phyloP scores from a whole-genome alignment of 306 rosid species.

The Quercus suber region DNA sequence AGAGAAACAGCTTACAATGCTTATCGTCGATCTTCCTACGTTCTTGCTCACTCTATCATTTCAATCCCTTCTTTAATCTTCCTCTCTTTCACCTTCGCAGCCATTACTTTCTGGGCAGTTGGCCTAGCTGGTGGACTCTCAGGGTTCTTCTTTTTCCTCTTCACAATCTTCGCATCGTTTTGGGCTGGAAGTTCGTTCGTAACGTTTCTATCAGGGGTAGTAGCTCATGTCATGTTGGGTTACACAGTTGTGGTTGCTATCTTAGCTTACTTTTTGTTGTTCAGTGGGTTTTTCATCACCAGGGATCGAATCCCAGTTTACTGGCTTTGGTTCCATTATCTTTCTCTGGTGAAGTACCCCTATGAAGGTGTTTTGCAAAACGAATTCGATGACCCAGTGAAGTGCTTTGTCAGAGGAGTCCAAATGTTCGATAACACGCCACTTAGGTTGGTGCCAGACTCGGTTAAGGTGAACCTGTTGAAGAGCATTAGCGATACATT shows the following conservation, averaged over 20 bases:
- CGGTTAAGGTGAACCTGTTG: conserved; percentile 47
- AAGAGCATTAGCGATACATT: conserved; percentile 63
- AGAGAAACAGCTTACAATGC: conserved; percentile 92
- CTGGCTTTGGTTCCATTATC: conserved; percentile 91
- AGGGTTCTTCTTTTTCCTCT: conserved; percentile 61
- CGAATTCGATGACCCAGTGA: conserved; percentile 47
- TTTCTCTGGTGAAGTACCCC: conserved; percentile 83
- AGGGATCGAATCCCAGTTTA: conserved; percentile 69
- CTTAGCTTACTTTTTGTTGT: conserved; percentile 72
- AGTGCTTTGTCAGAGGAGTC: conserved; percentile 69
- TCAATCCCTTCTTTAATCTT: conserved; percentile 59
- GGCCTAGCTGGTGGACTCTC: conserved; percentile 62
- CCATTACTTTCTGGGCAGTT: conserved; percentile 70
- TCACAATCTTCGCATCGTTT: conserved; percentile 44
- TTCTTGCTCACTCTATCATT: conserved; percentile 63
- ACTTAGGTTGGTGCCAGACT: conserved; percentile 38
- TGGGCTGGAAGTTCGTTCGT: conserved; percentile 96
- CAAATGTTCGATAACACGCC: conserved; percentile 86
- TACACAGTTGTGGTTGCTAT: conserved; percentile 84
- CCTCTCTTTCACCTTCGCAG: conserved; percentile 71
- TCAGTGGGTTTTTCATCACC: conserved; percentile 85
- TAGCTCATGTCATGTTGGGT: conserved; percentile 80
- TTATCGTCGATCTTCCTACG: conserved; percentile 88
- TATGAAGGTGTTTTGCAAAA: conserved; percentile 81
- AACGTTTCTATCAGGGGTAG: conserved; percentile 80